Evolutionary conservation across 225 moss, liverwort and hornwort species (phyloP), one percentile per base, ranked within the genome.

Genomic region (Sphagnum tenellum): DNA sequence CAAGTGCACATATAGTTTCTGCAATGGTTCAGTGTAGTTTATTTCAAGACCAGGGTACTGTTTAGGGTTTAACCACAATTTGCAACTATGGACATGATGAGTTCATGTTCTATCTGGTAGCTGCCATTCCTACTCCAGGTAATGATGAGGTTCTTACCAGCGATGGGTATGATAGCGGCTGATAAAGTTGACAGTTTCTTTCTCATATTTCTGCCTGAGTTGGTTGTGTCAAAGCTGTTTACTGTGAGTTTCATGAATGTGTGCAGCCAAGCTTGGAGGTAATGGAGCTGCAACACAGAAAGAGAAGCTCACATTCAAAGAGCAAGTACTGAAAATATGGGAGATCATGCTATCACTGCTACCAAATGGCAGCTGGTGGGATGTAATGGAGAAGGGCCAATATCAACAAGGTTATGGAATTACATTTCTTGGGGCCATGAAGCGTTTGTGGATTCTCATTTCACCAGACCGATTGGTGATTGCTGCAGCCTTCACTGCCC

Each of bases 311-410:
- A 73, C 56, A 57, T 56, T 79, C 12, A 48, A 61, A 8, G 49
- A 66, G 54, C 82, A 70, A 12, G 13, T 88, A 44, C 10, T 78
- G 2, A 67, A 69, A 68, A 51, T 70, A 46, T 84, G 68, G 80
- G 82, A 66, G 69, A 73, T 66, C n/a, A 59, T 92, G 52, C 81
- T 67, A 47, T 78, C 82, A 4, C 69, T 79, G 72, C 70, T 92
- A 57, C 92, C 95, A 0, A 76, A 79, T 57, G 91, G 95, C 8
- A 89, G 72, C 78, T 95, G 95, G 92, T 95, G 95, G 95, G 79
- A 84, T 56, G 78, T 73, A 7, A 85, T 76, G 60, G 91, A 87
- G n/a, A 79, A 75, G 59, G 74, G 76, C 45, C 46, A 71, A 3
- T 75, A 79, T 48, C 66, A 78, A 10, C 7, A 52, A 9, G 9